phyloP scores from a whole-genome alignment of 257 asterid genomes.

The Penstemon barbatus region DNA sequence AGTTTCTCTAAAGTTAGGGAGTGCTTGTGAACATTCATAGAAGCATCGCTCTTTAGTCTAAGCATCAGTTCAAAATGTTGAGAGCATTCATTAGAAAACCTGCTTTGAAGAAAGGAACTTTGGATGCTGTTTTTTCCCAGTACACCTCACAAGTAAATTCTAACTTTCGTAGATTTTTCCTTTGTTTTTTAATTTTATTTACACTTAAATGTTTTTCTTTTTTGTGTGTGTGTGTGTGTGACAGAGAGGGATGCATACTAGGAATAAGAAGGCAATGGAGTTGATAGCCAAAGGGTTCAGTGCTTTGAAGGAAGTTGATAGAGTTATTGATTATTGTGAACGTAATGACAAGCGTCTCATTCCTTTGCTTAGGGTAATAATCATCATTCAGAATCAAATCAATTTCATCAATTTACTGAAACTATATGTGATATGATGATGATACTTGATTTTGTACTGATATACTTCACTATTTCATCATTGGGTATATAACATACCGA shows the following conservation, averaged over 20 bases:
- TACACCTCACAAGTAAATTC: constrained; percentile 43
- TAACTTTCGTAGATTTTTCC: background rate
- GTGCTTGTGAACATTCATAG: no score
- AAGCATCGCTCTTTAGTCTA: no score
- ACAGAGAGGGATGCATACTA: constrained; percentile 79
- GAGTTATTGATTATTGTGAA: constrained; percentile 87
- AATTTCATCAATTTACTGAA: background rate
- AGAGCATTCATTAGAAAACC: constrained; percentile 42
- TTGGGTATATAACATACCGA: no score
- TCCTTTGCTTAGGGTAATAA: constrained; percentile 67
- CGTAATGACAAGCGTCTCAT: constrained; percentile 78
- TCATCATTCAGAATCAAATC: background rate
- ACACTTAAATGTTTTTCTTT: constrained; percentile 8
- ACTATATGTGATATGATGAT: constrained; percentile 2
- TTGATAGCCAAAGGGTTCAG: constrained; percentile 85
- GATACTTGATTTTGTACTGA: background rate
- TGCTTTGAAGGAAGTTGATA: constrained; percentile 86
- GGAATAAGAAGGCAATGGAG: constrained; percentile 89
- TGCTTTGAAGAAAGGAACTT: constrained; percentile 27
- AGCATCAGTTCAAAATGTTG: constrained; percentile 35
- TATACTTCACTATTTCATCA: no score
- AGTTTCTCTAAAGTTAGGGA: no score
- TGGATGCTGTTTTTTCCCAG: constrained; percentile 36
- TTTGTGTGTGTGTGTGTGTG: background rate
- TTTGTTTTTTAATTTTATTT: background rate